Conservation (phyloP, 176 grass and related monocot genomes). For the Secale cereale region DNA sequence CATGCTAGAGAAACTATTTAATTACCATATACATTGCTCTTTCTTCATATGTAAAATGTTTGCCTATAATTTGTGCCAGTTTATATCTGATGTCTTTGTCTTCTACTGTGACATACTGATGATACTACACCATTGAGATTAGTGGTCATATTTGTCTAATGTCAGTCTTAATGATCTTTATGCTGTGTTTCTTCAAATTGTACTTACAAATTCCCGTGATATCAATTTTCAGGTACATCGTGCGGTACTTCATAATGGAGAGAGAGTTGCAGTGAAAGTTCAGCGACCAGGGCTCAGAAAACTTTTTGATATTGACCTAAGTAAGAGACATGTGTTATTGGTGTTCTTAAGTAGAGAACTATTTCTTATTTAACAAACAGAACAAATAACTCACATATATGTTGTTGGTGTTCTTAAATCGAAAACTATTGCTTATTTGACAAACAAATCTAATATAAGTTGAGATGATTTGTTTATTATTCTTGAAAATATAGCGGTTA, state of each 20-base stretch:
- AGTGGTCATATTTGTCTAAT: not conserved
- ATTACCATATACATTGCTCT: not conserved
- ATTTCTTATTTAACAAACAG: not conserved
- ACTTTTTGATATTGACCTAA: constrained; percentile 98
- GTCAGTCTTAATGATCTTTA: not conserved
- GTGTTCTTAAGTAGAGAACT: constrained; percentile 1
- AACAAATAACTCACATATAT: not conserved
- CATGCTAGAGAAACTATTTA: not conserved
- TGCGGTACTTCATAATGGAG: constrained; percentile 84
- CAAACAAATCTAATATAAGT: not conserved
- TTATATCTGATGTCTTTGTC: not conserved
- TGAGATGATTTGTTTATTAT: not conserved
- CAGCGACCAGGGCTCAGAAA: constrained; percentile 90
- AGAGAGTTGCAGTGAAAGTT: constrained; percentile 91
- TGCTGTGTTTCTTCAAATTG: constrained; percentile 3
- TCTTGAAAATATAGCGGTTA: not conserved
- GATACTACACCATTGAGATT: not conserved
- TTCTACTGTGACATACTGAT: constrained; percentile 1
- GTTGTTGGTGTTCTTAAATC: not conserved
- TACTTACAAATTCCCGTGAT: constrained; percentile 1
- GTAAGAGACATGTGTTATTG: constrained; percentile 45
- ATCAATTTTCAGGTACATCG: constrained; percentile 73
- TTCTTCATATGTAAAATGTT: not conserved
- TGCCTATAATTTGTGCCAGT: not conserved
- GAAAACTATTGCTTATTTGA: not conserved